Evolutionary conservation across 768 basidiomycete genomes (phyloP).

Genomic region (Kwoniella heveanensis): DNA sequence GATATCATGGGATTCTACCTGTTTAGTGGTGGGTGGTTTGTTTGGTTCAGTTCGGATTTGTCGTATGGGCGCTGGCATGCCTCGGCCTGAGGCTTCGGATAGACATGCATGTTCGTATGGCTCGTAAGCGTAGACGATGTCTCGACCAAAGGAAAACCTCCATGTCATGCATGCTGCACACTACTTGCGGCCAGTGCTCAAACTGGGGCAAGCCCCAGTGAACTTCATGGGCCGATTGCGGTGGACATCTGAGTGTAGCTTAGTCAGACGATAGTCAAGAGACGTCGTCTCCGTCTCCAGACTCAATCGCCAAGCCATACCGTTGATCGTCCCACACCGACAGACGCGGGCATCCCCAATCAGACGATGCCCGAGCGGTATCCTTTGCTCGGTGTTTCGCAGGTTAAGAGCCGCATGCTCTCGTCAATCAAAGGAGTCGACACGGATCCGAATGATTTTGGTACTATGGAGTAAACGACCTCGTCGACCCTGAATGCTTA

Average conservation of each 20-base stretch:
- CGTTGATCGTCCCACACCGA: not conserved
- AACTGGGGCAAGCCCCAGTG: not conserved
- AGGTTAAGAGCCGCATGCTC: too few species aligned
- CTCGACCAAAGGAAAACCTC: too few species aligned
- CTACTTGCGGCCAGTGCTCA: not conserved
- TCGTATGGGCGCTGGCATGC: too few species aligned
- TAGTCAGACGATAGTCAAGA: not conserved
- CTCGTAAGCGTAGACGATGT: too few species aligned
- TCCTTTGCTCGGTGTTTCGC: too few species aligned
- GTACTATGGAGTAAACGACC: not conserved
- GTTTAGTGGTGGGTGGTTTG: not conserved
- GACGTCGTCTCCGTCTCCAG: not conserved
- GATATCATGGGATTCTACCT: too few species aligned
- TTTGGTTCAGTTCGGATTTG: not conserved
- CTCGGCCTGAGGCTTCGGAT: too few species aligned
- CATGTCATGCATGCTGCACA: too few species aligned
- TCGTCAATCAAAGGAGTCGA: too few species aligned
- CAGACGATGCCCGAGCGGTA: not conserved
- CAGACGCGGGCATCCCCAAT: not conserved
- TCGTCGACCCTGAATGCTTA: not conserved
- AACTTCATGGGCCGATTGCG: not conserved
- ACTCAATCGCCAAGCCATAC: not conserved
- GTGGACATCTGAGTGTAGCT: not conserved
- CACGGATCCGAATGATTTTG: not conserved
- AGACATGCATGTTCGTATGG: too few species aligned